These are phyloP conservation scores for Eucalyptus rudis DNA, from an alignment of 345 rosid species.

Conservation along the genomic window DNA sequence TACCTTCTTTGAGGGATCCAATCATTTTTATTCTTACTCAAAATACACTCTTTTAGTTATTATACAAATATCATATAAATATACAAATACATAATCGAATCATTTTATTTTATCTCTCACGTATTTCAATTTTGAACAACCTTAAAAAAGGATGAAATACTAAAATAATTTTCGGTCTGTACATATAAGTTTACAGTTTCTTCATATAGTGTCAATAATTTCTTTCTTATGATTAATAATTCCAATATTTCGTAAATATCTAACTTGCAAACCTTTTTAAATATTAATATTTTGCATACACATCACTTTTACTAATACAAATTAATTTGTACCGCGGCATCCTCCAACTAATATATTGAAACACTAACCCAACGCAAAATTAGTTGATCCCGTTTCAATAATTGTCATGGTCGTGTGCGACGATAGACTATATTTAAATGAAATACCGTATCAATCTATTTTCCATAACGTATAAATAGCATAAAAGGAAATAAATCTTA, in stretches of 20 bases:
- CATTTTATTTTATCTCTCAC: background rate
- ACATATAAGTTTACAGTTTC: background rate
- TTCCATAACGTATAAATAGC: background rate
- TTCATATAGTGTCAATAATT: background rate
- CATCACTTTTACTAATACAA: background rate
- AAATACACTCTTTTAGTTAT: background rate
- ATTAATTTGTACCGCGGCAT: background rate
- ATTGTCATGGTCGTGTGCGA: background rate
- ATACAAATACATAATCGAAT: background rate
- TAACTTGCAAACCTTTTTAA: background rate
- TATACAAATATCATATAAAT: background rate
- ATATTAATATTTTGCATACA: background rate
- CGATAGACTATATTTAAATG: rapidly evolving
- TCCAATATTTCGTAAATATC: background rate
- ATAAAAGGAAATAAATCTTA: too few relatives aligned
- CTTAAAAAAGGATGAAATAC: too few relatives aligned
- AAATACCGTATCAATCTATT: background rate
- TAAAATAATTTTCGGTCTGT: background rate
- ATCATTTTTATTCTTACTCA: background rate
- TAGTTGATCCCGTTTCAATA: background rate
- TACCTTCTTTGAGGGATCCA: background rate
- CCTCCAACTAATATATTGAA: background rate
- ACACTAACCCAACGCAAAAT: background rate
- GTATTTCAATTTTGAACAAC: background rate
- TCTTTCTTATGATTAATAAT: background rate